Evolutionary conservation across 2,329 filamentous ascomycete genomes (phyloP), one percentile per base, ranked within the genome.

Genomic region (Pestalotiopsis sp.): DNA sequence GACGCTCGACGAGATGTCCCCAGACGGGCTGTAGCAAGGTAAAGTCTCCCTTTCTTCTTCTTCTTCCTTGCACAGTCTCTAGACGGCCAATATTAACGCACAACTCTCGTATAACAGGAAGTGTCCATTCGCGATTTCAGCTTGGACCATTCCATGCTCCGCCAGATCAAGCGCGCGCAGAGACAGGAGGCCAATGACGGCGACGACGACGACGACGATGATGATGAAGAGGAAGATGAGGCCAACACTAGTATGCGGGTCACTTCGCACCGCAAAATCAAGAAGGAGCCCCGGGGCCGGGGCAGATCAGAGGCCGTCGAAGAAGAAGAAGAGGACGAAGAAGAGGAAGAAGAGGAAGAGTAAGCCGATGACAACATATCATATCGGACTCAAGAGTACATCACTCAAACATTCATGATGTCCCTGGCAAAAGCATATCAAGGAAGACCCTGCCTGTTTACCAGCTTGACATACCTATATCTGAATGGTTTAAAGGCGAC

Each of bases 1-100:
- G 72, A 67, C 73, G 70, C 60, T 77, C 77, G 64, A 82, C 87
- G 0, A 82, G 86, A 66, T 94, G 92, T 76, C 92, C 92, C 0
- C 85, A 90, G 68, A 80, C 86, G 2, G 91, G 92, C 1, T 94
- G 92, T 76, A 81, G 83, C 63, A 81, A 87, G 81, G 88, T 89
- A 79, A 9, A 36, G 31, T 36, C 31, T 9, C 31, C 67, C 81
- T 71, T 49, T 9, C 39, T 20, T 38, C 13, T n/a, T 38, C 4
- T 60, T 36, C 23, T 4, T 27, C 27, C 3, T 60, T n/a, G 4
- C 23, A 13, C 52, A 13, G 23, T 59, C 23, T 59, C 17, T 23
- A 17, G 1, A 36, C 3, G 14, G 17, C 20, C 0, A 12, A 27
- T 58, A 13, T 20, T 58, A 58, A 58, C 25, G 20, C 56, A 62